A percentile compares a stretch with the other conserved stretches of the same genome.
phyloP scores from a whole-genome alignment of 2,329 filamentous ascomycete genomes.

The Hypocreales sp. region DNA sequence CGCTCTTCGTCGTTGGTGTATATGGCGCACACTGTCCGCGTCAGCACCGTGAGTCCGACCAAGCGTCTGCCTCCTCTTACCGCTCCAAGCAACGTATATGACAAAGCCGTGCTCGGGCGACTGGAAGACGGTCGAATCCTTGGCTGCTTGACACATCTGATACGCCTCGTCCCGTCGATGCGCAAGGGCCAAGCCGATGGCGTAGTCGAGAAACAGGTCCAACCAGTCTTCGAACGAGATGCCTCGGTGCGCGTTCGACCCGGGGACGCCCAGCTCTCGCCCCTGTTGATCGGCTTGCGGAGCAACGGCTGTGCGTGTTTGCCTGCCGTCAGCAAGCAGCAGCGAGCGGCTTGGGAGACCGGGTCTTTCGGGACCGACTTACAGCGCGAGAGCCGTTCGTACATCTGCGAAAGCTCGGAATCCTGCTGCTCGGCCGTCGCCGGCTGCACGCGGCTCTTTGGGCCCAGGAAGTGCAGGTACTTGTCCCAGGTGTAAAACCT shows the following conservation, averaged over 20 bases:
- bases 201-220: slow-evolving; percentile 78
- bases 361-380: slow-evolving; percentile 10
- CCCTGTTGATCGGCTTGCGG: slow-evolving; percentile 4
- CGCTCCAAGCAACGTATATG: slow-evolving; percentile 65
- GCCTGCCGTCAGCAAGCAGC: slow-evolving; percentile 4
- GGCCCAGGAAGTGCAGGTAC: slow-evolving; percentile 41
- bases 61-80: slow-evolving; percentile 27
- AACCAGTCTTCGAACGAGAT: slow-evolving; percentile 78
- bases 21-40: slow-evolving; percentile 55
- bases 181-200: slow-evolving; percentile 55
- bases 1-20: slow-evolving; percentile 66
- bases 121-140: slow-evolving; percentile 70
- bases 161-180: slow-evolving; percentile 61
- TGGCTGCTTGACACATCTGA: slow-evolving; percentile 60
- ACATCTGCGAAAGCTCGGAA: slow-evolving; percentile 36
- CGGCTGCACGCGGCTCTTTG: slow-evolving; percentile 10
- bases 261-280: slow-evolving; percentile 1
- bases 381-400: slow-evolving; percentile 39
- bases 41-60: slow-evolving; percentile 1
- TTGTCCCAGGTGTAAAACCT: slow-evolving; percentile 53
- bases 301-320: slow-evolving; percentile 5
- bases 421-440: slow-evolving; percentile 12
- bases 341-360: neutral
- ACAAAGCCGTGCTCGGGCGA: slow-evolving; percentile 52
- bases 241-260: slow-evolving; percentile 42